Conservation (phyloP, 2,329 filamentous ascomycete species). For the Incumbomyces lentus region DNA sequence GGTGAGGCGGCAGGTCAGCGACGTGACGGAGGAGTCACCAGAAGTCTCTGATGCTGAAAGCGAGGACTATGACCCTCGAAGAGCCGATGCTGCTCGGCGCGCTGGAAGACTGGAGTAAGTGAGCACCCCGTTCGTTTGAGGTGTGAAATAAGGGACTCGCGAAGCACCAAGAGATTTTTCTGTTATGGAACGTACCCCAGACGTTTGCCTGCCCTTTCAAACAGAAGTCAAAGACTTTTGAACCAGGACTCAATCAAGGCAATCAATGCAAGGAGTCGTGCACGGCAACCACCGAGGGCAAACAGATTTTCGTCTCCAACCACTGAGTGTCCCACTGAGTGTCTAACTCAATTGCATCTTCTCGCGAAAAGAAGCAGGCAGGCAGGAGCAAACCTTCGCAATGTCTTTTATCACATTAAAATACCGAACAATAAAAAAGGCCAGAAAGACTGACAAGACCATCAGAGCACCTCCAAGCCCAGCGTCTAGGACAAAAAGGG, state of each 20-base stretch:
- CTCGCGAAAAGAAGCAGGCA: too few relatives aligned
- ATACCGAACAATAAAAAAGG: slow-evolving; percentile 3
- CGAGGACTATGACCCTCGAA: slow-evolving; percentile 17
- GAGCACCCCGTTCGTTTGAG: too few relatives aligned
- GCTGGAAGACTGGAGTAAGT: slow-evolving; percentile 21
- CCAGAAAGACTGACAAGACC: slow-evolving; percentile 10
- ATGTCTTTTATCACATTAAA: slow-evolving; percentile 14
- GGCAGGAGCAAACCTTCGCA: background rate
- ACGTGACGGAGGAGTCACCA: slow-evolving; percentile 18
- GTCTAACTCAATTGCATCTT: too few relatives aligned
- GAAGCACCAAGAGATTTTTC: too few relatives aligned
- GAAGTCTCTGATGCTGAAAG: slow-evolving; percentile 17
- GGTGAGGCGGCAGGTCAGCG: slow-evolving; percentile 20
- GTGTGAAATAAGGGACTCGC: too few relatives aligned
- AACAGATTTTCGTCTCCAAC: too few relatives aligned
- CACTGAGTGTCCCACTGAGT: too few relatives aligned
- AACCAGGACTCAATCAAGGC: too few relatives aligned
- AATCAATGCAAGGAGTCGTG: background rate
- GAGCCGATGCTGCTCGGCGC: slow-evolving; percentile 16
- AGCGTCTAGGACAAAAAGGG: slow-evolving; percentile 27
- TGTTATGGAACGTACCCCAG: too few relatives aligned
- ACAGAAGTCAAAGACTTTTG: too few relatives aligned
- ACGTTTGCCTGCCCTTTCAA: too few relatives aligned
- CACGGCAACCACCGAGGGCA: background rate
- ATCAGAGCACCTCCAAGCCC: slow-evolving; percentile 13